Evolutionary conservation across 148 eudicot genomes (phyloP).

Genomic region (Limonium bicolor): DNA sequence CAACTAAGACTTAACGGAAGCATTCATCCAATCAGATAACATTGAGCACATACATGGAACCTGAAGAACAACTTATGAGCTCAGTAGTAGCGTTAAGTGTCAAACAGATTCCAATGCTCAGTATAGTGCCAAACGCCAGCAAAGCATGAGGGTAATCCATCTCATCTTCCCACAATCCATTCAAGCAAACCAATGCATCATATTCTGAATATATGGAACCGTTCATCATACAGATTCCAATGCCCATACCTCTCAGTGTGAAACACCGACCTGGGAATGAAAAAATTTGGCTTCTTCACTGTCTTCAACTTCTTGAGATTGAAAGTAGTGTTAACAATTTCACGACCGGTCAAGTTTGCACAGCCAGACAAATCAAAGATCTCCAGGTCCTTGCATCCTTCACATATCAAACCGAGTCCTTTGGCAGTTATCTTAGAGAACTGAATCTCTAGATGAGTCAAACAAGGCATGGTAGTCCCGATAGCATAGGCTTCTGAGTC

Average conservation of each 20-base stretch:
- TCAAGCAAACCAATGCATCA: no score
- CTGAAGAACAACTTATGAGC: no score
- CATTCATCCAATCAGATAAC: no score
- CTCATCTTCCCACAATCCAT: no score
- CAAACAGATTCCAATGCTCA: no score
- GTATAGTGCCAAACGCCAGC: no score
- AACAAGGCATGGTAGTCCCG: constrained; percentile 43
- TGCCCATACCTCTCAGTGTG: constrained; percentile 83
- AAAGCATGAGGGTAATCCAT: no score
- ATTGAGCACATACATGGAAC: no score
- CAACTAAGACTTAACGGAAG: no score
- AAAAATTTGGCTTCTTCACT: constrained; percentile 71
- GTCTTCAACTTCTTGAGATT: constrained; percentile 40
- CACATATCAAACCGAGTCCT: constrained; percentile 54
- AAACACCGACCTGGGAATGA: constrained; percentile 61
- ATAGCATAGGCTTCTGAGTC: constrained; percentile 83
- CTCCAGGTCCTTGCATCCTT: constrained; percentile 54
- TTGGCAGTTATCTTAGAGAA: constrained; percentile 58
- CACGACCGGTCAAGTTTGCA: constrained; percentile 62
- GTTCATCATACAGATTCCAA: constrained; percentile 86
- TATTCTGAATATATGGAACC: constrained; percentile 79
- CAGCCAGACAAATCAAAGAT: constrained; percentile 67
- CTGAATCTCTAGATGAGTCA: constrained; percentile 56
- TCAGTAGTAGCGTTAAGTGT: no score
- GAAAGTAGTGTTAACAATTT: constrained; percentile 32